Base-by-base conservation (phyloP, 805 yeast genomes). In the Nakazawaea peltata region DNA sequence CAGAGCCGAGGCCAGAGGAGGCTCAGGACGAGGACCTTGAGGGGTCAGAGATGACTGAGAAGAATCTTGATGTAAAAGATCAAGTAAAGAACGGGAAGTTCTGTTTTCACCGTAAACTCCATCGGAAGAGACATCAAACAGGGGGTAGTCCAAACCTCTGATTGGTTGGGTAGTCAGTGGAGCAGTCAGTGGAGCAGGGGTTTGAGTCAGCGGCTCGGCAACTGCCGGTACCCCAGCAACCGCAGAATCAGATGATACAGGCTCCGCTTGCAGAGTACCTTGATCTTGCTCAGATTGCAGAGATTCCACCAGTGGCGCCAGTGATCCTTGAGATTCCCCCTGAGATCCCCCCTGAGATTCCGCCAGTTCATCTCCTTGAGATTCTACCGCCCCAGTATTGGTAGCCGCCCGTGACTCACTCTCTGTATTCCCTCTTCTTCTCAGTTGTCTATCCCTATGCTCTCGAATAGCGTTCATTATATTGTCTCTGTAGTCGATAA, bases 81-180 rank as follows among this genome's bases (percentile, higher is more conserved):
- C 27, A 10, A 21, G 23, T 7, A 21, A 8, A 10, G 10, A 7
- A 10, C 10, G 10, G 7, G 7, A 10, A 10, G 23, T 8, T 8
- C 23, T 7, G 25, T 4, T 28, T 23, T 12, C 53, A n/a, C 51
- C 44, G 36, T 45, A 52, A 4, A 55, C 47, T 4, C 61, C 61
- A 9, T 51, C 50, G 21, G 49, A 40, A 1, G 62, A 51, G 12
- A 55, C 60, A 36, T 57, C 64, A 41, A 57, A 57, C 1, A 61
- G 60, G 5, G 64, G 63, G 34, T 42, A 53, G 34, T 58, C 63
- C 12, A 57, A 16, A 2, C 63, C 62, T 27, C 61, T 46, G n/a
- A 51, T 37, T 1, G 54, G 55, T 10, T 13, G 28, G 8, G 32
- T 28, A 7, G 19, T 9, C 12, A 11, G 22, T 11, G 23, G 16